Conservation (phyloP, 768 basidiomycete genomes). For the Neoboletus brunneissimus region DNA sequence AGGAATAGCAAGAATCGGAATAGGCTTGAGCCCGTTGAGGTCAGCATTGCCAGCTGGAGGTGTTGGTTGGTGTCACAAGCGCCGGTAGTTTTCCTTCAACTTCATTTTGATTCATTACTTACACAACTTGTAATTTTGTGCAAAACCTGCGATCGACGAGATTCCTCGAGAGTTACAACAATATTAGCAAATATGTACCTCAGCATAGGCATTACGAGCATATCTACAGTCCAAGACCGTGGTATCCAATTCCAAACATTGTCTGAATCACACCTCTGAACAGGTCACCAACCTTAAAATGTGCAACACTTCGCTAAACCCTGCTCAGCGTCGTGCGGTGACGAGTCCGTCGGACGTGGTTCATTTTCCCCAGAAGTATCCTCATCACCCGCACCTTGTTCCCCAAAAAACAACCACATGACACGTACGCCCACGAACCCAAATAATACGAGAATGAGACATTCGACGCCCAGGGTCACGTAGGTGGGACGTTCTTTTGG, state of each 20-base stretch:
- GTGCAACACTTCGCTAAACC: background rate
- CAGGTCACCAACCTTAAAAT: background rate
- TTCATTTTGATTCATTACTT: too few relatives aligned
- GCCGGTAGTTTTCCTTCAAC: too few relatives aligned
- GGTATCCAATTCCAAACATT: background rate
- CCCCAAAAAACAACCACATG: background rate
- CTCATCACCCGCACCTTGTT: background rate
- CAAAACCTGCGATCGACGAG: too few relatives aligned
- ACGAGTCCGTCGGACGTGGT: too few relatives aligned
- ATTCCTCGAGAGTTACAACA: too few relatives aligned
- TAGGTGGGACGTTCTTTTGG: background rate
- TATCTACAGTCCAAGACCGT: background rate
- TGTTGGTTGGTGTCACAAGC: too few relatives aligned
- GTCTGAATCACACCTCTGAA: background rate
- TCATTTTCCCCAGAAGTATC: background rate
- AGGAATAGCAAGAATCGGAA: too few relatives aligned
- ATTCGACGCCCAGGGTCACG: constrained; percentile 5
- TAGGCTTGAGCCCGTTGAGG: too few relatives aligned
- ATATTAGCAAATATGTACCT: background rate
- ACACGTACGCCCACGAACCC: background rate
- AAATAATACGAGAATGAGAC: constrained; percentile 4
- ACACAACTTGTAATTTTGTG: too few relatives aligned
- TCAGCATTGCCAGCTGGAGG: too few relatives aligned
- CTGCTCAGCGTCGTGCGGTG: background rate
- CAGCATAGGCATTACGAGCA: background rate